Evolutionary conservation across 2,329 filamentous ascomycete genomes (phyloP).

Genomic region (Calonectria pteridis): DNA sequence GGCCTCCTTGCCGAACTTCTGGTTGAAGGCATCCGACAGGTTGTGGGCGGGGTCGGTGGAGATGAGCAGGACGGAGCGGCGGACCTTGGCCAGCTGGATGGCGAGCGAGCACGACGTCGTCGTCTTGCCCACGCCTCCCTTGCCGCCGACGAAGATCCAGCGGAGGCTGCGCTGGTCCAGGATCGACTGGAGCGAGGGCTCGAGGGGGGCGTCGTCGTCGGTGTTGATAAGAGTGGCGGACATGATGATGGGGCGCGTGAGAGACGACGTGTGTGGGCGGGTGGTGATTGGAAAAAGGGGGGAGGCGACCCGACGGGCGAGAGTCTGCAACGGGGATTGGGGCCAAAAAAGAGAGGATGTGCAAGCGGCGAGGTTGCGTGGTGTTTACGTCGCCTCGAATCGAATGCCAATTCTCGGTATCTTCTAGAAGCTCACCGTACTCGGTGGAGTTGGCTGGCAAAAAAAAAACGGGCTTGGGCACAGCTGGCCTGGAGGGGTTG

Average conservation of each 20-base stretch:
- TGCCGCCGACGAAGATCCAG: conserved; percentile 99
- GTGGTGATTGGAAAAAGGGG: not conserved
- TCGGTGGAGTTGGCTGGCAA: conserved; percentile 38
- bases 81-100: conserved; percentile 95
- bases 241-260: conserved; percentile 45
- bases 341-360: not conserved
- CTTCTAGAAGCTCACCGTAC: conserved; percentile 42
- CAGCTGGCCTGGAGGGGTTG: conserved; percentile 33
- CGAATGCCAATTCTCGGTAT: conserved; percentile 29
- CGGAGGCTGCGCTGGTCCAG: conserved; percentile 94
- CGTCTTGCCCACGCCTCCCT: conserved; percentile 98
- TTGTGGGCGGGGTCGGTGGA: conserved; percentile 99
- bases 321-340: not conserved
- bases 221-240: conserved; percentile 55
- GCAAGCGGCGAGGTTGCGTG: conserved; percentile 10
- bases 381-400: conserved; percentile 8
- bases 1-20: conserved; percentile 99
- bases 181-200: conserved; percentile 93
- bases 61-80: conserved; percentile 96
- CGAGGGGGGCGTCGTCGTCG: conserved; percentile 78
- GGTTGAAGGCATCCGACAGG: conserved; percentile 95
- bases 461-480: conserved; percentile 15
- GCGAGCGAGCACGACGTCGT: conserved; percentile 99
- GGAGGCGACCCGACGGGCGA: not conserved
- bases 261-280: too few relatives aligned